These are phyloP conservation scores for Nakaseomyces bracarensis DNA, from an alignment of 1,139 yeast genomes.

Conservation along the genomic window DNA sequence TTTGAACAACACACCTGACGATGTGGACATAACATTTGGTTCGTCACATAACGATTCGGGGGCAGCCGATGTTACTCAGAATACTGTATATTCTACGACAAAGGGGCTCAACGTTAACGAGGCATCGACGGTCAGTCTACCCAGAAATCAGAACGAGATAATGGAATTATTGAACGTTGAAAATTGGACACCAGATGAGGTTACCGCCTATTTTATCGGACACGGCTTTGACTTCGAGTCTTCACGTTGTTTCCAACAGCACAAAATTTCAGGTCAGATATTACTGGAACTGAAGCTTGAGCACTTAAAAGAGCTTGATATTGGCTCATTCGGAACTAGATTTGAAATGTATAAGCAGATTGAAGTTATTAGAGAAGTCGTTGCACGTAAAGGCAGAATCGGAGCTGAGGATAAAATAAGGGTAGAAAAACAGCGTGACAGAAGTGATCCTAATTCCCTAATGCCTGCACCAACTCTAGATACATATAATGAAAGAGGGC, in stretches of 20 bases:
- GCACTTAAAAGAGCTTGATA: conserved; percentile 83
- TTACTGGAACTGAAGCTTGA: conserved; percentile 77
- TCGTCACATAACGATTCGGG: conserved; percentile 1
- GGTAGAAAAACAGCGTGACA: neutral
- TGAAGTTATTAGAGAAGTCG: conserved; percentile 46
- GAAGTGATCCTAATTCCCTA: conserved; percentile 13
- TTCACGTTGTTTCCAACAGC: conserved; percentile 73
- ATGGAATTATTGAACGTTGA: conserved; percentile 45
- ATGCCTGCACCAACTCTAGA: conserved; percentile 31
- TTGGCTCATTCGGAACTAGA: conserved; percentile 87
- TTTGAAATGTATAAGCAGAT: conserved; percentile 87
- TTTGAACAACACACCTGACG: conserved; percentile 35
- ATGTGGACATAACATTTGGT: neutral
- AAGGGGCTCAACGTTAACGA: conserved; percentile 13
- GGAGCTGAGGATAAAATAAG: conserved; percentile 1
- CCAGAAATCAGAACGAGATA: neutral
- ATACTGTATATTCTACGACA: conserved; percentile 14
- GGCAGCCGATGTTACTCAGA: conserved; percentile 10
- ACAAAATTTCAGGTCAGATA: conserved; percentile 82
- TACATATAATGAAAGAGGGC: conserved; percentile 28
- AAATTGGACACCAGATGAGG: conserved; percentile 84
- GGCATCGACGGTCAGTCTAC: conserved; percentile 8
- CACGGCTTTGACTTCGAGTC: conserved; percentile 67
- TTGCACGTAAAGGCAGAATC: conserved; percentile 8
- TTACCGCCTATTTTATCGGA: conserved; percentile 62